phyloP scores from a whole-genome alignment of 2,329 filamentous ascomycete genomes.

The Penicillium sp. region DNA sequence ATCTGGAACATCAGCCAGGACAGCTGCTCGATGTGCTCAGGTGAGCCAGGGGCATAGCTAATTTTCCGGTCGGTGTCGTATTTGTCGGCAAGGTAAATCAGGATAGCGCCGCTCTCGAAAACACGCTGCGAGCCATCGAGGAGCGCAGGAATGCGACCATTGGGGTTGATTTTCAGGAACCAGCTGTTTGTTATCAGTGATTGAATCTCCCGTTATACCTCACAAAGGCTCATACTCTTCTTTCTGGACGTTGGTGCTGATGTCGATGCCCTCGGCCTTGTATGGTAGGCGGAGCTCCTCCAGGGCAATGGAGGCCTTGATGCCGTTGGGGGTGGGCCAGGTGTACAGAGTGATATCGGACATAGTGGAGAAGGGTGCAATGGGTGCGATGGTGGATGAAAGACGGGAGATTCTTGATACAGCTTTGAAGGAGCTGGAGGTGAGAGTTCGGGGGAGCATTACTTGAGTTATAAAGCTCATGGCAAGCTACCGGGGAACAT shows the following conservation, averaged over 20 bases:
- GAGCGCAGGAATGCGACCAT: constrained; percentile 47
- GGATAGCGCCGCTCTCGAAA: constrained; percentile 46
- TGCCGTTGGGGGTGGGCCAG: constrained; percentile 32
- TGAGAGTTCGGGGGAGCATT: constrained; percentile 3
- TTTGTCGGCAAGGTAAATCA: constrained; percentile 44
- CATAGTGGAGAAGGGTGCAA: constrained; percentile 17
- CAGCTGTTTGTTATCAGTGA: constrained; percentile 23
- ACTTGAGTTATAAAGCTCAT: neutral
- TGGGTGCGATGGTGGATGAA: constrained; percentile 3
- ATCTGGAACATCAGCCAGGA: constrained; percentile 48
- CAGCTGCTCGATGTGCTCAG: constrained; percentile 44
- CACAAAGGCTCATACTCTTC: constrained; percentile 24
- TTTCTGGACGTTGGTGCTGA: constrained; percentile 44
- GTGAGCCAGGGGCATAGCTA: constrained; percentile 41
- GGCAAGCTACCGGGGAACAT: neutral
- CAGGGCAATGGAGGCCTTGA: constrained; percentile 37
- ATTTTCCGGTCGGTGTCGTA: constrained; percentile 45
- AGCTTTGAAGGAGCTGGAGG: constrained; percentile 7
- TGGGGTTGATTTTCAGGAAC: constrained; percentile 49
- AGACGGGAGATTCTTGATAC: constrained; percentile 6
- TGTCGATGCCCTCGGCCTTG: constrained; percentile 38
- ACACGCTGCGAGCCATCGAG: constrained; percentile 39
- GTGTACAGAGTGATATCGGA: constrained; percentile 31
- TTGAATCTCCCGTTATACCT: neutral
- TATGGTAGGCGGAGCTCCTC: constrained; percentile 37